Evolutionary conservation across 2,329 filamentous ascomycete species (phyloP), one percentile per base, ranked within the genome.

Genomic region (Arachnopeziza araneosa): DNA sequence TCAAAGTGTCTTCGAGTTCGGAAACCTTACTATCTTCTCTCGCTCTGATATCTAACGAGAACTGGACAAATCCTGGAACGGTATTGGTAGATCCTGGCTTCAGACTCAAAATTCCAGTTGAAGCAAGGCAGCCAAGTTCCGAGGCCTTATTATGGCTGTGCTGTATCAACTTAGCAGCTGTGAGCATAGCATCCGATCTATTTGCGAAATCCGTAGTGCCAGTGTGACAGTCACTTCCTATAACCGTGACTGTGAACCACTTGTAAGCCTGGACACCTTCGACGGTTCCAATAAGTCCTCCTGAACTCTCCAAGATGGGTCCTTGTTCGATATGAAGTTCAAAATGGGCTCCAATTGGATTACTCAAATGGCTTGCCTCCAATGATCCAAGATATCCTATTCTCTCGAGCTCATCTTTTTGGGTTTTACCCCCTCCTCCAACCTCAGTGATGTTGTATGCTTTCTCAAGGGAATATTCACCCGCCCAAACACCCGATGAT

Each of bases 261-360:
- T 84, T 83, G 72, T 90, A 91, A 5, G 86, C 87, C 70, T 92
- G 89, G 1, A 89, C 88, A 1, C 88, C 88, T 32, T 82, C 81
- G 4, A 93, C 89, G 7, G 90, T 80, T 23, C 87, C 86, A 56
- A 93, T 80, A 57, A 85, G 85, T 64, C 85, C 80, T 24, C 79
- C 75, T 26, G 81, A 78, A 19, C 79, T 79, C 68, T 93, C 86
- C 0, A 96, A 79, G 36, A 91, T 83, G 0, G 90, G 89, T 0
- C 90, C 90, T 71, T 96, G 91, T 71, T 96, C 91, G 57, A 93
- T 93, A 70, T 95, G 90, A 10, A 95, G 79, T 72, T 93, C 90
- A 68, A 93, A 93, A 72, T 93, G 89, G 0, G 88, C 89, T 0
- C 83, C 87, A 74, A 92, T 84, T 0, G 87, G 88, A 19, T 80